Evolutionary conservation across 176 grass and related monocot genomes (phyloP).

Genomic region (Aechmea fasciata): DNA sequence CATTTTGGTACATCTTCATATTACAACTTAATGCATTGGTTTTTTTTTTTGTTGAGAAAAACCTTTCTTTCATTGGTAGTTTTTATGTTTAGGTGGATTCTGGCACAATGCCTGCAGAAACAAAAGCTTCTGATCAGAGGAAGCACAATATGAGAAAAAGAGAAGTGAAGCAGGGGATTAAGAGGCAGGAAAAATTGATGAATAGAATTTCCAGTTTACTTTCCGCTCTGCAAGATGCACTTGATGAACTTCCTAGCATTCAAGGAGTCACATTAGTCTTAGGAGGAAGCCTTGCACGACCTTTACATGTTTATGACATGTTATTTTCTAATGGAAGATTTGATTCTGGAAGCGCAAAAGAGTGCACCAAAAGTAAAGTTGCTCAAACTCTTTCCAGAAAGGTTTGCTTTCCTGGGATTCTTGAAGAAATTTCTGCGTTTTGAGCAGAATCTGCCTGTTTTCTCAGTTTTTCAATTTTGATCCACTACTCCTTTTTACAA

Average conservation of each 20-base stretch:
- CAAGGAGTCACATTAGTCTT: conserved; percentile 63
- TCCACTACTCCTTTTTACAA: too few relatives aligned
- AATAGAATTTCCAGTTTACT: conserved; percentile 48
- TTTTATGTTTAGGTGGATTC: conserved; percentile 39
- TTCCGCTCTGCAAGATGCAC: conserved; percentile 61
- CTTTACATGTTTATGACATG: conserved; percentile 60
- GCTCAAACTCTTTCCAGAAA: conserved; percentile 75
- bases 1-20: conserved; percentile 26
- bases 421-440: too few relatives aligned
- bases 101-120: conserved; percentile 19
- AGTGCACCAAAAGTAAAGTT: conserved; percentile 45
- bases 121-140: conserved; percentile 58
- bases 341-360: conserved; percentile 39
- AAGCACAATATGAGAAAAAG: conserved; percentile 66
- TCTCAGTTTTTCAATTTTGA: too few relatives aligned
- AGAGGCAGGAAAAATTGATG: conserved; percentile 88
- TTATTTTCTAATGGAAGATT: conserved; percentile 55
- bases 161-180: conserved; percentile 59
- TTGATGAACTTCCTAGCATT: conserved; percentile 56
- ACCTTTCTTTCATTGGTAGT: not conserved
- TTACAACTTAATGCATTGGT: not conserved
- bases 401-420: conserved; percentile 30
- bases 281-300: conserved; percentile 64
- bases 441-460: too few relatives aligned
- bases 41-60: not conserved